Base-by-base conservation (phyloP, 371 early-diverging fungal genomes). In the Syncephalastrum sp. region DNA sequence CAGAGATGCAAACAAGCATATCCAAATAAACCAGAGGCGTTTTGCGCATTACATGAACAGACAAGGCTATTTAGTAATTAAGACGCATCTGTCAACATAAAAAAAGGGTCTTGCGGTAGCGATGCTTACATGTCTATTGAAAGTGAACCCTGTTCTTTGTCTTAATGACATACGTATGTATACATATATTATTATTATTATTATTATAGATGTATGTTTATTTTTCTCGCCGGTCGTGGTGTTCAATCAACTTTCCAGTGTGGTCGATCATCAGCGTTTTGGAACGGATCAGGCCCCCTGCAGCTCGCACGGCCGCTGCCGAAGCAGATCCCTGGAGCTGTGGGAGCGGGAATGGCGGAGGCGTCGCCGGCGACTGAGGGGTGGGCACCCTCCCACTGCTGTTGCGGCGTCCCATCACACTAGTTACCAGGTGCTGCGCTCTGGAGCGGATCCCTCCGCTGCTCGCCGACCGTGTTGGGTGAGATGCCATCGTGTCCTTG, bases 361-460 rank as follows among this genome's bases (percentile, higher is more conserved):
- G 58, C 38, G 38, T 33, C 38, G 38, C 38, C 38, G 38, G 38
- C 38, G 38, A 10, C 10, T 33, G 38, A 33, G 38, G 38, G 3
- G 38, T 3, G 10, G 6, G 38, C 38, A 5, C 38, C 12, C 38
- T 33, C 7, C 38, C 38, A 2, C 38, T 33, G 33, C 38, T 49
- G 24, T 53, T 59, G 15, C 63, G 57, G 19, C 66, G 57, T 38
- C 50, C 66, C 60, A 55, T 72, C 47, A 60, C 65, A 50, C 56
- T 67, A 25, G 48, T 65, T 60, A 59, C 61, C 15, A 63, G 33
- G 43, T 63, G 47, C 43, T 68, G 68, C 25, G 68, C 68, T 25
- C 60, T 51, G 2, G 63, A 63, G 13, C 64, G 60, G 21, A 68
- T 59, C 44, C 64, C 47, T 14, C 56, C 56, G 12, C 10, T 51